Percentiles rank a stretch among this genome's conserved stretches.
phyloP scores from a whole-genome alignment of 371 early-diverging fungal species.

The Mortierella sp. region DNA sequence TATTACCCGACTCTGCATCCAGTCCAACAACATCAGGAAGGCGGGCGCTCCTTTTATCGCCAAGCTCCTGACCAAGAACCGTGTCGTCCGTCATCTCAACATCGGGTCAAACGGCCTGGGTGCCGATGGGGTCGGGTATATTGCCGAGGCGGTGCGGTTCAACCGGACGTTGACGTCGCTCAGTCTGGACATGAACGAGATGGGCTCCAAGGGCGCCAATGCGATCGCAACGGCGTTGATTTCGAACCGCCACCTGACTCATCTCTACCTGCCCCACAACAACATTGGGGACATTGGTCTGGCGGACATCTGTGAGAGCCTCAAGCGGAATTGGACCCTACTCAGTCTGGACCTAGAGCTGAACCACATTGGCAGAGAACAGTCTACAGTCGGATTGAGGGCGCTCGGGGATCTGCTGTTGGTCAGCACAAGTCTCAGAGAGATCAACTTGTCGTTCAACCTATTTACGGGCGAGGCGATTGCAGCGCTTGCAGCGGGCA shows the following conservation, averaged over 20 bases:
- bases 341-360: slow-evolving; percentile 53
- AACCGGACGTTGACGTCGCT: slow-evolving; percentile 51
- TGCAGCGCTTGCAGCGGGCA: slow-evolving; percentile 33
- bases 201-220: slow-evolving; percentile 43
- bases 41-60: slow-evolving; percentile 48
- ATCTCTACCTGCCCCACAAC: slow-evolving; percentile 59
- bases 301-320: slow-evolving; percentile 41
- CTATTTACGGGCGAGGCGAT: slow-evolving; percentile 40
- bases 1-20: slow-evolving; percentile 46
- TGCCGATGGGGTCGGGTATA: slow-evolving; percentile 28
- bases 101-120: slow-evolving; percentile 55
- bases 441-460: slow-evolving; percentile 58
- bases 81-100: slow-evolving; percentile 54
- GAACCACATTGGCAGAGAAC: slow-evolving; percentile 54
- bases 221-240: slow-evolving; percentile 42
- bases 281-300: slow-evolving; percentile 58
- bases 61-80: slow-evolving; percentile 46
- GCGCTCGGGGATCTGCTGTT: slow-evolving; percentile 52
- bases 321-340: slow-evolving; percentile 43
- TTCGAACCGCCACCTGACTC: slow-evolving; percentile 56
- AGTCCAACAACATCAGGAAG: slow-evolving; percentile 53
- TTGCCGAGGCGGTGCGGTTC: slow-evolving; percentile 57
- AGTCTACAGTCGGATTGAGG: slow-evolving; percentile 32
- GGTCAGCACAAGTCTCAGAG: slow-evolving; percentile 45
- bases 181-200: slow-evolving; percentile 59